These are phyloP conservation scores for Sarocladium kiliense DNA, from an alignment of 2,329 filamentous ascomycete species.

Conservation along the genomic window DNA sequence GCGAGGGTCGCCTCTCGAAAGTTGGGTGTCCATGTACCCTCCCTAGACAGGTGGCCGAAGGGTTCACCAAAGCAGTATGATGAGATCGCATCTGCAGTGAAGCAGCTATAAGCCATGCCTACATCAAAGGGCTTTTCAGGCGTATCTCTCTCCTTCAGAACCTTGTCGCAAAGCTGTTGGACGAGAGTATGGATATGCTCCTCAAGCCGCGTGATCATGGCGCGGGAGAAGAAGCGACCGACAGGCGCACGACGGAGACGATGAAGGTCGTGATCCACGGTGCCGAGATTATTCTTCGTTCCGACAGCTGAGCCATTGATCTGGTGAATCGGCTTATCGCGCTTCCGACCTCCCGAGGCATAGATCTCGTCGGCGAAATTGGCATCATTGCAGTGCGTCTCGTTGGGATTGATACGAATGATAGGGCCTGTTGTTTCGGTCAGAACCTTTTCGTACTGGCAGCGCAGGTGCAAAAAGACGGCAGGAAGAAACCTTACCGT, in stretches of 20 bases:
- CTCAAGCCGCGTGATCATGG: constrained; percentile 24
- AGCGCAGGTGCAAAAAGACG: constrained; percentile 31
- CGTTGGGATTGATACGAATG: constrained; percentile 20
- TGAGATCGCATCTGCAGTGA: constrained; percentile 32
- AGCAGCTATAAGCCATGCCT: constrained; percentile 28
- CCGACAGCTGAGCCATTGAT: constrained; percentile 11
- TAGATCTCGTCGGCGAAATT: constrained; percentile 28
- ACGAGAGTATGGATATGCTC: constrained; percentile 19
- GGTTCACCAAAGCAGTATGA: constrained; percentile 31
- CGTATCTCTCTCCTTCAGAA: constrained; percentile 12
- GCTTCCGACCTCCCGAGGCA: constrained; percentile 13
- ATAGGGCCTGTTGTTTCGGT: constrained; percentile 19
- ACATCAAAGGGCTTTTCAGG: constrained; percentile 9
- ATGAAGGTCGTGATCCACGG: constrained; percentile 21
- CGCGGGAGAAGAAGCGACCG: constrained; percentile 25
- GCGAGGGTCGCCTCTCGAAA: constrained; percentile 26
- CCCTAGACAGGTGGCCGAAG: constrained; percentile 26
- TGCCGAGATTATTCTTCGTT: constrained; percentile 18
- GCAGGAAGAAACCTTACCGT: constrained; percentile 20
- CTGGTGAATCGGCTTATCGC: constrained; percentile 11
- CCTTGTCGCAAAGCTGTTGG: constrained; percentile 23
- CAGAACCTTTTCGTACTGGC: too few species aligned
- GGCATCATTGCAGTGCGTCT: constrained; percentile 27
- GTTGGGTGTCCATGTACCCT: constrained; percentile 29
- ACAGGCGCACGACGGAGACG: constrained; percentile 21